Evolutionary conservation across 164 flowering plant genomes (phyloP), one percentile per base, ranked within the genome.

Genomic region (Chimonanthus praecox): DNA sequence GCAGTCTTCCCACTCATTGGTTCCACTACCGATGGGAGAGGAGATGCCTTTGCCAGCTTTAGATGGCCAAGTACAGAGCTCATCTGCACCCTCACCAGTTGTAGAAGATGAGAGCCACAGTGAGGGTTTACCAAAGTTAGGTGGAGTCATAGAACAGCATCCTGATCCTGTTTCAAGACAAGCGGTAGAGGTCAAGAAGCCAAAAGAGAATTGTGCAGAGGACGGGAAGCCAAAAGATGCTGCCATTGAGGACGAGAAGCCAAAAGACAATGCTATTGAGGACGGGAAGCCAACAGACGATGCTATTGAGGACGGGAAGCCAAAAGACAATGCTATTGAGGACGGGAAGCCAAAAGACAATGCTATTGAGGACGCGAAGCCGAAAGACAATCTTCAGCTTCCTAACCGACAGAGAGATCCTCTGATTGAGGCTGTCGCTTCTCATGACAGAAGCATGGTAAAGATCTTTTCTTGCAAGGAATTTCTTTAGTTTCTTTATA

Each of bases 361-460:
- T 79, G 89, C 93, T 61, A 85, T 93, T 68, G 97, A 63, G 18
- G 66, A 63, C 18, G 21, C 7, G 49, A n/a, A 47, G 66, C 45
- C 45, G 13, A 43, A 71, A 49, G 77, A 62, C 73, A 68, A 15
- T 68, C 49, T 64, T 16, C 69, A 64, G 58, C 69, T 67, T 13
- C 60, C 60, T 54, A 10, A 13, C n/a, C 83, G 92, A 71, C 96
- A 90, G 46, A 84, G 88, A 64, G 89, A 83, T 80, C 98, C 97
- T 79, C 90, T 95, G 66, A 85, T 93, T 68, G 97, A 92, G 75
- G 96, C 92, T 69, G 89, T 92, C 75, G 93, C 84, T 75, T 88
- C 97, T 73, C 94, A 84, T 78, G 97, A 90, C 80, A 90, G 86
- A 87, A 88, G 89, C 90, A 90, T 76, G 86, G 99, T 95, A 82